Percentiles rank a stretch among this genome's conserved stretches.
Evolutionary conservation across 1,284 basidiomycete genomes (phyloP).

Genomic region (Tetrapyrgos nigripes): DNA sequence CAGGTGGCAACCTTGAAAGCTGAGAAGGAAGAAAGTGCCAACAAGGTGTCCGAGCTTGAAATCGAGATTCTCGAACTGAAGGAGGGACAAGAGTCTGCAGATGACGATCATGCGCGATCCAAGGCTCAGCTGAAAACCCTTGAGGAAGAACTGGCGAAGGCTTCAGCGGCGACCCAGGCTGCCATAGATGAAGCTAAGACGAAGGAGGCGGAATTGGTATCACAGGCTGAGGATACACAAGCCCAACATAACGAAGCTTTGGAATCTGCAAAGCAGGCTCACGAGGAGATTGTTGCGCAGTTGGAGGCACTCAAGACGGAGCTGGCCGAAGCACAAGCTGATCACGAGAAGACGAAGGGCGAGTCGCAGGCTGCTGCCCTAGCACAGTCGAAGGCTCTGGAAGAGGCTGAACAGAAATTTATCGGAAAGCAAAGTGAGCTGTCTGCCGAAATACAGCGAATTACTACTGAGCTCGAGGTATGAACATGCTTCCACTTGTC

Average conservation of each 20-base stretch:
- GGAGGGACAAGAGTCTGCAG: conserved; percentile 69
- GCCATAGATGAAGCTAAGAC: conserved; percentile 58
- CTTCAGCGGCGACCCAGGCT: conserved; percentile 53
- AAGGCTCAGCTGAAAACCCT: conserved; percentile 55
- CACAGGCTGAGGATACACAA: conserved; percentile 47
- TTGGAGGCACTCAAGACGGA: conserved; percentile 54
- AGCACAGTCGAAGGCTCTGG: conserved; percentile 53
- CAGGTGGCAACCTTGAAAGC: conserved; percentile 63
- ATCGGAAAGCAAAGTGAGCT: conserved; percentile 60
- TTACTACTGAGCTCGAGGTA: conserved; percentile 71
- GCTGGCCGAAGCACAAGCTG: conserved; percentile 47
- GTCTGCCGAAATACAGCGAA: conserved; percentile 59
- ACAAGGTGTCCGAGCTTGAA: conserved; percentile 81
- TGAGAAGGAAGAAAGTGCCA: conserved; percentile 78
- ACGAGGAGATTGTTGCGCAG: conserved; percentile 50
- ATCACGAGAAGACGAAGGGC: conserved; percentile 56
- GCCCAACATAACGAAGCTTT: conserved; percentile 55
- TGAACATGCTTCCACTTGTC: conserved; percentile 21
- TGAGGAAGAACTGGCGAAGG: conserved; percentile 57
- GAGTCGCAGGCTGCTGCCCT: conserved; percentile 51
- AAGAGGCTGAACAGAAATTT: conserved; percentile 55
- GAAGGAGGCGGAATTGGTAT: conserved; percentile 54
- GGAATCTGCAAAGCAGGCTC: conserved; percentile 49
- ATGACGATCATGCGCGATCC: conserved; percentile 60
- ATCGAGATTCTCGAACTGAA: conserved; percentile 80